Conservation (phyloP, 2,329 filamentous ascomycete genomes). For the Beauveria scarabaeidicola region DNA sequence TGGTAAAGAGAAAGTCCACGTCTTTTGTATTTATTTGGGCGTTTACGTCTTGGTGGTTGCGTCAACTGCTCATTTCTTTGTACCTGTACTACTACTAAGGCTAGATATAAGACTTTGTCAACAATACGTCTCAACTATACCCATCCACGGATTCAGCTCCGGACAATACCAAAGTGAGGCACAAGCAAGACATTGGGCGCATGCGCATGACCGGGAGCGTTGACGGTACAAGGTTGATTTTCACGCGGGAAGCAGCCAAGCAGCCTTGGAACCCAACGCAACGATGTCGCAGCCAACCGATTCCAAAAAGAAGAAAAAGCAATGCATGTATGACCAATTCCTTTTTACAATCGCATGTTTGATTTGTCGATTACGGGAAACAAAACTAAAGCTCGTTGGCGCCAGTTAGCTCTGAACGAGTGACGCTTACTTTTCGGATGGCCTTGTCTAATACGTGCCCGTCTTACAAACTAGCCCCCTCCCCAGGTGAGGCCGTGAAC, state of each 20-base stretch:
- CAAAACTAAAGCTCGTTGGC: not conserved
- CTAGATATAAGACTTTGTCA: constrained; percentile 10
- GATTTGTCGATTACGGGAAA: not conserved
- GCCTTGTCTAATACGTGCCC: too few relatives aligned
- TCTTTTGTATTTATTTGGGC: constrained; percentile 7
- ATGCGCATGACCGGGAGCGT: not conserved
- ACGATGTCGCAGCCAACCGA: not conserved
- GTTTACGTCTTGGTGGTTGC: constrained; percentile 9
- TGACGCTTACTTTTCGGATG: not conserved
- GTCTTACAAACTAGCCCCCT: too few relatives aligned
- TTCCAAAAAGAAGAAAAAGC: not conserved
- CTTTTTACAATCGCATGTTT: not conserved
- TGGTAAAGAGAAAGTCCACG: not conserved
- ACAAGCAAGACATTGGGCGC: not conserved
- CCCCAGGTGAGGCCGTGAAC: too few relatives aligned
- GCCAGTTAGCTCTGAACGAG: not conserved
- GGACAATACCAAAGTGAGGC: not conserved
- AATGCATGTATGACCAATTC: not conserved
- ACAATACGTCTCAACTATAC: constrained; percentile 5
- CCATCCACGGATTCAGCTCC: not conserved
- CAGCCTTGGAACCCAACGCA: too few relatives aligned
- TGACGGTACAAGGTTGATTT: not conserved
- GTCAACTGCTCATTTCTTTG: constrained; percentile 10
- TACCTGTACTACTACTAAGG: constrained; percentile 10
- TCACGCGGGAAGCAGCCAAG: not conserved